These are phyloP conservation scores for Trichoderma sp. DNA, from an alignment of 2,329 filamentous ascomycete genomes.

Conservation along the genomic window DNA sequence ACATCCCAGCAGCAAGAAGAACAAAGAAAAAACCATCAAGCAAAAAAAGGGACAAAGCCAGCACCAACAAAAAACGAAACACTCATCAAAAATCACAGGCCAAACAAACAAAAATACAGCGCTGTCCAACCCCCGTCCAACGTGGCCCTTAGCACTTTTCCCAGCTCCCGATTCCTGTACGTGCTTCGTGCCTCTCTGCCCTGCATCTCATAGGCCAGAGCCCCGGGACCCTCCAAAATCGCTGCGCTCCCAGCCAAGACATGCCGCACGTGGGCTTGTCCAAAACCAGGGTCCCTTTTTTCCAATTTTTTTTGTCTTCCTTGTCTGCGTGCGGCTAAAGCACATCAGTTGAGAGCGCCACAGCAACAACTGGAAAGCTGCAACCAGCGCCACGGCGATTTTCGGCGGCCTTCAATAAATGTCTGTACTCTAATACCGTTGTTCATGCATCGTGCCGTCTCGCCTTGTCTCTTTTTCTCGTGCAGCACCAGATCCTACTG, in stretches of 20 bases:
- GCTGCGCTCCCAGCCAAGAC: conserved; percentile 23
- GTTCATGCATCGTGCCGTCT: not conserved
- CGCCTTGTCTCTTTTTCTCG: not conserved
- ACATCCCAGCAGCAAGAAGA: not conserved
- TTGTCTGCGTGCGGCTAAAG: not conserved
- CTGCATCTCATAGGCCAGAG: not conserved
- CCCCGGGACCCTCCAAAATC: not conserved
- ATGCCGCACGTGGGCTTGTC: conserved; percentile 24
- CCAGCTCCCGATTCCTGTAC: not conserved
- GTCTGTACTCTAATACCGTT: too few species aligned
- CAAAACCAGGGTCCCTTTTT: not conserved
- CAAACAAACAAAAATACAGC: not conserved
- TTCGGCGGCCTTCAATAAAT: not conserved
- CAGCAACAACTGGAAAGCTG: not conserved
- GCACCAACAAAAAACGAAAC: not conserved
- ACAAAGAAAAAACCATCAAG: not conserved
- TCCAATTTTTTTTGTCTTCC: not conserved
- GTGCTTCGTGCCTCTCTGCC: not conserved
- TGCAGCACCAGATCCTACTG: not conserved
- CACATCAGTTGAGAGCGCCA: not conserved
- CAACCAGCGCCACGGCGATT: not conserved
- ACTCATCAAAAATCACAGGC: not conserved
- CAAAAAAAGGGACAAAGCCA: not conserved
- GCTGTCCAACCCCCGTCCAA: conserved; percentile 12
- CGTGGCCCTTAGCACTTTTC: not conserved